Evolutionary conservation across 2,329 filamentous ascomycete species (phyloP).

Genomic region (Arthrobotrys pseudoclavata): DNA sequence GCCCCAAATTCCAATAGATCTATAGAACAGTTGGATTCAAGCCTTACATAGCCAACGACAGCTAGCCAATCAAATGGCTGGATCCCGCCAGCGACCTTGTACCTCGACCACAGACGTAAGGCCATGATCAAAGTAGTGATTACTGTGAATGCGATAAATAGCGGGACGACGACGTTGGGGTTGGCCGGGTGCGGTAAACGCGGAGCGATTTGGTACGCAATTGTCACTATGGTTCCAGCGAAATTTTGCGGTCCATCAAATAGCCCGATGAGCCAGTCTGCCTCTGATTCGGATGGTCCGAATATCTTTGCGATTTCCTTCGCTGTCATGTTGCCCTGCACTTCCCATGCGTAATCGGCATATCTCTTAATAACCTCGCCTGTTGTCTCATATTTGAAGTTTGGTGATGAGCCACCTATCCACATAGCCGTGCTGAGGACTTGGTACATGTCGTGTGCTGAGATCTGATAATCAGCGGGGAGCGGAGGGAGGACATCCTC

Average conservation of each 20-base stretch:
- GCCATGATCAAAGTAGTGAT: slow-evolving; percentile 46
- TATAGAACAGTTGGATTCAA: background rate
- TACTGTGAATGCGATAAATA: slow-evolving; percentile 41
- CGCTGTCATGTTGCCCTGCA: slow-evolving; percentile 28
- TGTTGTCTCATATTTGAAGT: slow-evolving; percentile 22
- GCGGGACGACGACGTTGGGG: slow-evolving; percentile 25
- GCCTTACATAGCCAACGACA: slow-evolving; percentile 45
- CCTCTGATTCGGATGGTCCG: slow-evolving; percentile 13
- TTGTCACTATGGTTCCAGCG: background rate
- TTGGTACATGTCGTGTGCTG: slow-evolving; percentile 11
- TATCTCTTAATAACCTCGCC: slow-evolving; percentile 31
- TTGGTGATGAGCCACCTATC: slow-evolving; percentile 38
- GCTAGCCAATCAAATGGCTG: slow-evolving; percentile 51
- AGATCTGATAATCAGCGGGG: background rate
- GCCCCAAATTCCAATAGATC: background rate
- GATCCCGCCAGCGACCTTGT: slow-evolving; percentile 51
- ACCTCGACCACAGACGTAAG: slow-evolving; percentile 53
- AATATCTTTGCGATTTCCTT: slow-evolving; percentile 16
- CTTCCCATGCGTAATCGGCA: slow-evolving; percentile 17
- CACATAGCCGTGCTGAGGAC: slow-evolving; percentile 26
- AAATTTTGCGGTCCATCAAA: slow-evolving; percentile 28
- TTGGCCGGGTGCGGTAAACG: slow-evolving; percentile 34
- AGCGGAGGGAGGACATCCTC: background rate
- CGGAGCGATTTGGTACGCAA: slow-evolving; percentile 8
- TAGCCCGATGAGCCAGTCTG: background rate